phyloP scores from a whole-genome alignment of 495 filamentous ascomycete genomes.

The Penicillium canariense region DNA sequence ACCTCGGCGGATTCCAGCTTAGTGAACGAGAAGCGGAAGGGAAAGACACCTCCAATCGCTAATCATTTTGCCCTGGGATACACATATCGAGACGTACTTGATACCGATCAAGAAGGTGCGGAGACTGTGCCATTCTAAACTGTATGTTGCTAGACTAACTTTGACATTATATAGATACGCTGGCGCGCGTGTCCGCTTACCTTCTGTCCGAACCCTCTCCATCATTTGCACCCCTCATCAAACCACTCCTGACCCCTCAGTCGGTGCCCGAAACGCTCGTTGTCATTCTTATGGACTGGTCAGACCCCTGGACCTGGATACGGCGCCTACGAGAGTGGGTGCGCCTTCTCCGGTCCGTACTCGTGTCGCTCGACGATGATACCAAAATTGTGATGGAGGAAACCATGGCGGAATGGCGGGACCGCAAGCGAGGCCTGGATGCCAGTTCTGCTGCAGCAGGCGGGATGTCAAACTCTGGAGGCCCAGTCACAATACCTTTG shows the following conservation, averaged over 20 bases:
- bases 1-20: constrained; percentile 45
- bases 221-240: constrained; percentile 78
- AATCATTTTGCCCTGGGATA: constrained; percentile 94
- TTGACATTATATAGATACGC: constrained; percentile 58
- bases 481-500: constrained; percentile 65
- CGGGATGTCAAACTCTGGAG: constrained; percentile 51
- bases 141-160: background rate
- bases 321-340: constrained; percentile 87
- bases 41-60: constrained; percentile 74
- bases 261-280: constrained; percentile 85
- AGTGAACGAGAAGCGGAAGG: constrained; percentile 58
- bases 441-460: constrained; percentile 32
- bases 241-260: constrained; percentile 79
- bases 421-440: constrained; percentile 48
- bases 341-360: constrained; percentile 69
- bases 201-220: constrained; percentile 79
- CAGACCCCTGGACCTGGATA: constrained; percentile 88
- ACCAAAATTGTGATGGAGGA: constrained; percentile 82
- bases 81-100: constrained; percentile 91
- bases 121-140: background rate
- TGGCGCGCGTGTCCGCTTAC: constrained; percentile 89
- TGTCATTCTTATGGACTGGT: constrained; percentile 89
- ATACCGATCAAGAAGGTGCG: constrained; percentile 88
- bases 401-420: constrained; percentile 62
- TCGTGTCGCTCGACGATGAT: constrained; percentile 70